These are phyloP conservation scores for Camelina hispida DNA, from an alignment of 345 rosid genomes.

Conservation along the genomic window DNA sequence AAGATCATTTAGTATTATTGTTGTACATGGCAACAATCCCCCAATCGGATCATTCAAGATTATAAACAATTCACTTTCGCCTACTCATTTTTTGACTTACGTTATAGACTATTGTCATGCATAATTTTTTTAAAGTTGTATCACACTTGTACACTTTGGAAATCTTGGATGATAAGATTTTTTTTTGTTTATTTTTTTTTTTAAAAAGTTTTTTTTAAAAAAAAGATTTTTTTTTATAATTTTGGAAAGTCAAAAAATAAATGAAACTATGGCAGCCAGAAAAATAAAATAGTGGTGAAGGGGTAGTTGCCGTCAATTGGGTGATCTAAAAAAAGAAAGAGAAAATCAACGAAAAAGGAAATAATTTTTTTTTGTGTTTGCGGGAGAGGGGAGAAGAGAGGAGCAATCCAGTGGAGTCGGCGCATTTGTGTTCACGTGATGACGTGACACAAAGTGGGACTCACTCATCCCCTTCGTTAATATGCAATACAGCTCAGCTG, in stretches of 20 bases:
- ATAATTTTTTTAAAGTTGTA: too few relatives aligned
- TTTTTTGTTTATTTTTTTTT: not conserved
- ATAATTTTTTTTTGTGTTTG: not conserved
- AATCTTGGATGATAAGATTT: not conserved
- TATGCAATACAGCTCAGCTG: conserved; percentile 37
- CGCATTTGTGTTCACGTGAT: conserved; percentile 42
- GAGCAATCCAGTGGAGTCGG: conserved; percentile 41
- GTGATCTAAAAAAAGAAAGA: conserved; percentile 31
- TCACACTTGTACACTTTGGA: too few relatives aligned
- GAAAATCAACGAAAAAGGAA: conserved; percentile 42
- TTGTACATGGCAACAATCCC: too few relatives aligned
- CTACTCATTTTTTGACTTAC: too few relatives aligned
- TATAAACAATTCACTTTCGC: too few relatives aligned
- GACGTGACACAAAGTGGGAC: conserved; percentile 42
- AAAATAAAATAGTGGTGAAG: conserved; percentile 33
- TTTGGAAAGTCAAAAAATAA: not conserved
- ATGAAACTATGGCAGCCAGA: conserved; percentile 6
- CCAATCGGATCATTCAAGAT: too few relatives aligned
- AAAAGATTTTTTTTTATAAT: not conserved
- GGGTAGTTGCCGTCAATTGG: conserved; percentile 39
- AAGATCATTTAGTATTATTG: too few relatives aligned
- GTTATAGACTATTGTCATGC: too few relatives aligned
- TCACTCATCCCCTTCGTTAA: not conserved
- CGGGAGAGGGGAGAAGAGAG: not conserved
- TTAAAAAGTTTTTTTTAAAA: too few relatives aligned